Evolutionary conservation across 2,329 filamentous ascomycete species (phyloP).

Genomic region (Diaporthe amygdali): DNA sequence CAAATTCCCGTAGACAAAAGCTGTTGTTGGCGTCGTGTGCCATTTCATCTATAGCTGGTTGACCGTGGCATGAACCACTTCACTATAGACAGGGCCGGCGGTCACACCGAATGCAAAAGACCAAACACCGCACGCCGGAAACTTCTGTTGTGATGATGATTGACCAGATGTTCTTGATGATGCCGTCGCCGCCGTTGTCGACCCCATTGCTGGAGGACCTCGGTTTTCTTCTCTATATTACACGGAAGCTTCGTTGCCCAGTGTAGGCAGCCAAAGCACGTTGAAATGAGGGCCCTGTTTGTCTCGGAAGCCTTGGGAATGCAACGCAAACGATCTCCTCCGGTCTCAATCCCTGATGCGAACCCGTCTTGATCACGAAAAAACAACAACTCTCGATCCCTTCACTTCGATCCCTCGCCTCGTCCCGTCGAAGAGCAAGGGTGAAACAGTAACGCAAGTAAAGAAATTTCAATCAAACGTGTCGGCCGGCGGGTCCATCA

Average conservation of each 20-base stretch:
- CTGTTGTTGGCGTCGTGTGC: not conserved
- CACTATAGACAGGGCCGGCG: constrained; percentile 15
- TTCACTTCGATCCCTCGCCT: not conserved
- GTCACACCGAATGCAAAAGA: not conserved
- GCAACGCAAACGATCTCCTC: not conserved
- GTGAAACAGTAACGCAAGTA: not conserved
- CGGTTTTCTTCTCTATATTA: constrained; percentile 5
- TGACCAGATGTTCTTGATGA: not conserved
- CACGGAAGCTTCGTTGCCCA: not conserved
- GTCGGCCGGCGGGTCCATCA: not conserved
- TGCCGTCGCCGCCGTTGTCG: not conserved
- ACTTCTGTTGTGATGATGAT: not conserved
- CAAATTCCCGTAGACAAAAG: not conserved
- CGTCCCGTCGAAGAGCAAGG: not conserved
- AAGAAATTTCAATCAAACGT: not conserved
- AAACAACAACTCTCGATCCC: not conserved
- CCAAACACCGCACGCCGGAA: not conserved
- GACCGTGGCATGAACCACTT: not conserved
- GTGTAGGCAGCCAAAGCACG: not conserved
- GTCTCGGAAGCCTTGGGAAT: not conserved
- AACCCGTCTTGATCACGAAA: not conserved
- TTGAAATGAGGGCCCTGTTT: not conserved
- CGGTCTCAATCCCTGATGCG: not conserved
- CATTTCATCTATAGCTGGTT: constrained; percentile 16
- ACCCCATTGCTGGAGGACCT: constrained; percentile 10